Conservation (phyloP, 2,329 filamentous ascomycete species). For the Aspergillus caelatus region DNA sequence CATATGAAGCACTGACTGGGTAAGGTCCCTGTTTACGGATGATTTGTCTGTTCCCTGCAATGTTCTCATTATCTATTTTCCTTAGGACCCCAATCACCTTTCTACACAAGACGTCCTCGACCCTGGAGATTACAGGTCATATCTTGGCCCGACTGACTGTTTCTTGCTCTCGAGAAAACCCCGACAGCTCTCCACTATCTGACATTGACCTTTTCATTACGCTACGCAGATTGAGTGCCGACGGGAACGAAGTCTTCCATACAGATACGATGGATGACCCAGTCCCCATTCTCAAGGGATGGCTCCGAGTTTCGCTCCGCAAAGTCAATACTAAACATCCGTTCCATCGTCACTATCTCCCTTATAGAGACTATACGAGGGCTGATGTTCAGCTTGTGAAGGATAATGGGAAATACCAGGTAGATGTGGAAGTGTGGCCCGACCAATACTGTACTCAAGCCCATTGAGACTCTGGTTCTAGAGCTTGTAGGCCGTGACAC, state of each 20-base stretch:
- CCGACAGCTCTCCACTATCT: constrained; percentile 40
- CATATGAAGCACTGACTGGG: neutral
- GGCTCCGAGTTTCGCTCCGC: constrained; percentile 53
- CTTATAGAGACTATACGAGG: constrained; percentile 48
- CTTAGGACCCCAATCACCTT: neutral
- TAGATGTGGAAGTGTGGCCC: constrained; percentile 48
- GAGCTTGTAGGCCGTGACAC: constrained; percentile 9
- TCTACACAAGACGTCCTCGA: neutral
- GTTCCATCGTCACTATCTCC: constrained; percentile 47
- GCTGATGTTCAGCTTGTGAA: constrained; percentile 47
- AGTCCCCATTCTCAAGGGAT: constrained; percentile 55
- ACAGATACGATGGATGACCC: constrained; percentile 58
- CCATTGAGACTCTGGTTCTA: constrained; percentile 19
- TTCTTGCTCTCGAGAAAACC: constrained; percentile 45
- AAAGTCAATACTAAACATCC: constrained; percentile 47
- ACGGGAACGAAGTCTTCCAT: constrained; percentile 54
- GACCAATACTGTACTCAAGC: constrained; percentile 31
- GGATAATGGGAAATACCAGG: constrained; percentile 49
- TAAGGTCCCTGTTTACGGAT: neutral
- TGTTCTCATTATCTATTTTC: neutral
- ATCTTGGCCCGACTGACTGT: constrained; percentile 64
- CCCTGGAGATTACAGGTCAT: constrained; percentile 67
- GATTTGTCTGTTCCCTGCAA: too few relatives aligned
- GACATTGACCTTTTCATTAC: constrained; percentile 59
- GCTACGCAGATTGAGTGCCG: constrained; percentile 50